Conservation (phyloP, 2,329 filamentous ascomycete genomes). For the Fusarium ambrosium region DNA sequence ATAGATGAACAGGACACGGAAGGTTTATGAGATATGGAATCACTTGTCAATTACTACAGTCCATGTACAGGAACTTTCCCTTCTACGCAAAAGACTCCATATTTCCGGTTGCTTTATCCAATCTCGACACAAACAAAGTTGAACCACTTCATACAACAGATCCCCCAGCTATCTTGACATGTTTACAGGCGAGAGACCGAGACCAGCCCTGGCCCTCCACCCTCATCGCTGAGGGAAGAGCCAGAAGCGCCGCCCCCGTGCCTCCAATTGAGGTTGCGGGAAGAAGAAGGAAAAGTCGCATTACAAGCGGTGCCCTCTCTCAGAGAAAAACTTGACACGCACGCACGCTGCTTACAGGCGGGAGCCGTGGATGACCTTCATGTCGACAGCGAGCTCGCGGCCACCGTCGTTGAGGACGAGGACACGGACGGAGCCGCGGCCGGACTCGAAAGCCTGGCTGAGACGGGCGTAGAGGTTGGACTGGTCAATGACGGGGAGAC, state of each 20-base stretch:
- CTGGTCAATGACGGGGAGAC: conserved; percentile 93
- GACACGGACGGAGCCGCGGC: conserved; percentile 93
- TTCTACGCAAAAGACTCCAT: conserved; percentile 58
- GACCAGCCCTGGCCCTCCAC: conserved; percentile 26
- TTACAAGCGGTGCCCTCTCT: conserved; percentile 40
- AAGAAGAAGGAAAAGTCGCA: conserved; percentile 42
- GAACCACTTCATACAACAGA: conserved; percentile 46
- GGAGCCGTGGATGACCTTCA: conserved; percentile 94
- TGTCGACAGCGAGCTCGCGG: conserved; percentile 96
- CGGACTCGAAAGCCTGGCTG: conserved; percentile 85
- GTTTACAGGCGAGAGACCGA: conserved; percentile 37
- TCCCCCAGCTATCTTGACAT: conserved; percentile 31
- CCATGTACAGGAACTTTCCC: conserved; percentile 59
- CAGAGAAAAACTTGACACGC: conserved; percentile 29
- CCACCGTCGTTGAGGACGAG: conserved; percentile 95
- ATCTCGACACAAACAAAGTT: conserved; percentile 48
- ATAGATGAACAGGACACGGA: too few relatives aligned
- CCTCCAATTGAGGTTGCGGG: conserved; percentile 32
- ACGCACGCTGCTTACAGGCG: conserved; percentile 66
- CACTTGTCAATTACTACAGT: conserved; percentile 52
- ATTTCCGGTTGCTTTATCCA: conserved; percentile 53
- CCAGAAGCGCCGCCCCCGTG: conserved; percentile 29
- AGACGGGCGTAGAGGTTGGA: conserved; percentile 88
- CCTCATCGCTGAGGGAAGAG: conserved; percentile 26
- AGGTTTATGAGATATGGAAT: conserved; percentile 43